Percentiles rank a stretch among this genome's conserved stretches.
Conservation (phyloP, 257 asterid genomes). For the Lantana camara region DNA sequence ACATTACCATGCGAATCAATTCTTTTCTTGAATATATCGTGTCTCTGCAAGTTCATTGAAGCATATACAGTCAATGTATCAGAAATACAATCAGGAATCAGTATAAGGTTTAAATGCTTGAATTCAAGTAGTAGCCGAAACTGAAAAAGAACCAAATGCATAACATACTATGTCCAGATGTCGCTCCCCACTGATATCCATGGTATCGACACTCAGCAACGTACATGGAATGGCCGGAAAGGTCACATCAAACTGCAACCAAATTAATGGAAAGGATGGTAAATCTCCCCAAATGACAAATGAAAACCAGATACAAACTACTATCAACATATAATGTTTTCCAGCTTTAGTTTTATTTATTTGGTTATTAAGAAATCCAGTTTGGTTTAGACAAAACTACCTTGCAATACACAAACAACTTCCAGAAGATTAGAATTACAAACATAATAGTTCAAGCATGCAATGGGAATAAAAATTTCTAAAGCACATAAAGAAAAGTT, state of each 20-base stretch:
- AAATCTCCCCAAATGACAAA: constrained; percentile 20
- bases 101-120: constrained; percentile 9
- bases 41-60: constrained; percentile 63
- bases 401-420: constrained; percentile 11
- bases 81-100: constrained; percentile 17
- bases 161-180: constrained; percentile 85
- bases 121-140: constrained; percentile 16
- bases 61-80: constrained; percentile 14
- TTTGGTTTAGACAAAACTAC: constrained; percentile 21
- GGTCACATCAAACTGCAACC: constrained; percentile 88
- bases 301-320: constrained; percentile 13
- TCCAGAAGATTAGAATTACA: constrained; percentile 8
- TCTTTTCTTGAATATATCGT: constrained; percentile 91
- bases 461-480: constrained; percentile 9
- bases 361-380: constrained; percentile 1
- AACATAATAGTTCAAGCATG: background rate
- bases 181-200: constrained; percentile 99
- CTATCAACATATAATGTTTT: background rate
- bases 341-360: constrained; percentile 10
- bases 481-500: constrained; percentile 14
- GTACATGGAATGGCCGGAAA: constrained; percentile 90
- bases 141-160: constrained; percentile 25
- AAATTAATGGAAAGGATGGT: constrained; percentile 19
- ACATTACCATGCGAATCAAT: constrained; percentile 83
- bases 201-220: constrained; percentile 90